These are phyloP conservation scores for Saturnispora halmiae DNA, from an alignment of 805 yeast species.

Conservation along the genomic window DNA sequence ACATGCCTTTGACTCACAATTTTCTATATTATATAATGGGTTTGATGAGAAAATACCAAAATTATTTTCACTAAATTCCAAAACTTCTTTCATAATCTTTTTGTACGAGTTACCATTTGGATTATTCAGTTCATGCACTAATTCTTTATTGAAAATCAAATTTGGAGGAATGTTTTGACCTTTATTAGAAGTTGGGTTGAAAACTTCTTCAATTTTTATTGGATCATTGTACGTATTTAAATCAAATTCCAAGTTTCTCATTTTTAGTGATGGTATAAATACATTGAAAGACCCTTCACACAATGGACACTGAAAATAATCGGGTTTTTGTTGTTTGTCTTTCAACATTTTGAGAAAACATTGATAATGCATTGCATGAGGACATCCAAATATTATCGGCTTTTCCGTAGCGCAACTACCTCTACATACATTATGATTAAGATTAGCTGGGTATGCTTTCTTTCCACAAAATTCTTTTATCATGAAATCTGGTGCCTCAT, in stretches of 20 bases:
- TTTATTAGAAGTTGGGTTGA: conserved; percentile 9
- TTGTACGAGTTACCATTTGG: conserved; percentile 14
- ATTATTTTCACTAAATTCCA: conserved; percentile 6
- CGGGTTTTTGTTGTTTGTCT: conserved; percentile 14
- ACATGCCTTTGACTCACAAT: conserved; percentile 9
- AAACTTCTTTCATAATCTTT: conserved; percentile 20
- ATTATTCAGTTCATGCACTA: conserved; percentile 20
- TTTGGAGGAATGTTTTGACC: conserved; percentile 26
- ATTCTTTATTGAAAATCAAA: conserved; percentile 23
- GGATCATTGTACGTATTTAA: conserved; percentile 10
- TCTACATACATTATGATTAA: conserved; percentile 9
- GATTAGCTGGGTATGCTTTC: background rate
- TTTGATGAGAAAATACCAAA: background rate
- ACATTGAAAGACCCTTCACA: conserved; percentile 38
- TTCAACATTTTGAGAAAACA: conserved; percentile 33
- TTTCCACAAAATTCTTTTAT: conserved; percentile 15
- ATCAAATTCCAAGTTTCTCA: conserved; percentile 22
- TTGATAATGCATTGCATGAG: conserved; percentile 43
- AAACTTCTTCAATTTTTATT: background rate
- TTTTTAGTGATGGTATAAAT: conserved; percentile 36
- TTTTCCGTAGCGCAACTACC: conserved; percentile 18
- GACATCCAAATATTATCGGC: conserved; percentile 36
- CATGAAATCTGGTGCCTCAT: conserved; percentile 23
- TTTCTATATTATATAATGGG: background rate
- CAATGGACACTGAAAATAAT: conserved; percentile 38